A percentile compares a stretch with the other conserved stretches of the same genome.
phyloP scores from a whole-genome alignment of 306 rosid genomes.

The Prunus davidiana region DNA sequence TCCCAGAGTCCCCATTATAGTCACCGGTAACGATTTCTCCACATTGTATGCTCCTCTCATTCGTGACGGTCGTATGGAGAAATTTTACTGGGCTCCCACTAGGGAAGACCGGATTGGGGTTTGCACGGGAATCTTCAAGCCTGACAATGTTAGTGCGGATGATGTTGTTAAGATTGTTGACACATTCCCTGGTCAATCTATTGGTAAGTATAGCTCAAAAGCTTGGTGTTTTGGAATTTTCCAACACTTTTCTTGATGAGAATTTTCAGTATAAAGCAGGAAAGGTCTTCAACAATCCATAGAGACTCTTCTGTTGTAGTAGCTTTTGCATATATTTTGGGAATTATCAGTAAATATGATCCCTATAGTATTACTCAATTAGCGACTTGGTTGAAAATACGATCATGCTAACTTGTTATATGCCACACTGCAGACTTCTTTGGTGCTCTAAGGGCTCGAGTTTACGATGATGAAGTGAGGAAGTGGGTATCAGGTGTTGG shows the following conservation, averaged over 20 bases:
- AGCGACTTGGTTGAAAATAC: background rate
- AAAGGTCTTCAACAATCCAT: background rate
- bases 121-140: conserved; percentile 47
- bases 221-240: background rate
- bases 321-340: background rate
- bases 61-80: conserved; percentile 64
- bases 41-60: conserved; percentile 60
- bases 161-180: conserved; percentile 49
- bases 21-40: conserved; percentile 59
- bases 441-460: conserved; percentile 54
- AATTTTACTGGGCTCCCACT: conserved; percentile 62
- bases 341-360: background rate
- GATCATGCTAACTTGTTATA: background rate
- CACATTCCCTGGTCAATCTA: conserved; percentile 59
- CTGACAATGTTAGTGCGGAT: conserved; percentile 32
- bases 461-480: conserved; percentile 58
- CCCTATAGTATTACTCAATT: background rate
- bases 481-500: conserved; percentile 49
- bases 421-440: conserved; percentile 44
- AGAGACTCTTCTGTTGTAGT: background rate
- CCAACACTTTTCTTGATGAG: too few relatives aligned
- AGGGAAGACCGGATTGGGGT: conserved; percentile 55
- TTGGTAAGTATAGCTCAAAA: conserved; percentile 31
- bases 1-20: conserved; percentile 49
- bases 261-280: background rate